Base-by-base conservation (phyloP, 352 stramenopile genomes). In the Phytopythium ostracodes region DNA sequence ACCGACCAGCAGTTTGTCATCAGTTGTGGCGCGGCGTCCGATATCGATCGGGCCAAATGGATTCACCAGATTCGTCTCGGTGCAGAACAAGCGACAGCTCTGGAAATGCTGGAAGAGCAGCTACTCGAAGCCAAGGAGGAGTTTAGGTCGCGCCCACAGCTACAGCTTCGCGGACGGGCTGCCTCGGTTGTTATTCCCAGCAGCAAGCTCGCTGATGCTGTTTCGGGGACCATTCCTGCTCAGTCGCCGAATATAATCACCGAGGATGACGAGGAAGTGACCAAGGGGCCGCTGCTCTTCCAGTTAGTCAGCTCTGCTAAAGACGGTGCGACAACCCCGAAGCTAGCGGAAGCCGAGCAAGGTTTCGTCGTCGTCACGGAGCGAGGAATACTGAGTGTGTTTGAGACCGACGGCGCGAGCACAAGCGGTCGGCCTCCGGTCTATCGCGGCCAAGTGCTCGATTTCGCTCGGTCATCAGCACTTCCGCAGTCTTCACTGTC, bases 1-100 rank as follows among this genome's bases (percentile, higher is more conserved):
- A 88, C 81, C 7, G 71, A 87, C 22, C 75, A 88, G 33, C 81
- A 88, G 40, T 71, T 89, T 54, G 69, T 88, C 5, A 36, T 91
- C 31, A 87, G 77, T 58, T 88, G 79, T 33, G 80, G 79, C 24
- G 81, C 81, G 4, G 73, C 76, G 20, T 84, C 73, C 0, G 81
- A 91, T 56, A 40, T 82, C 4, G 75, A 88, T 22, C 68, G 81
- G 33, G 81, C 79, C 9, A 80, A 75, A 29, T 91, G 81, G 81
- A 88, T 91, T 51, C 77, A 83, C 22, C 81, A 88, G 27, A 76
- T 88, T 42, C 78, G 81, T 18, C n/a, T 68, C 0, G 77, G 78
- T 15, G 79, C 71, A 0, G 77, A 89, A 53, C 75, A 83, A 25
- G 77, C 68, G 0, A 65, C 65, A 22, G 81, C 81, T 4, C 61